Conservation (phyloP, 1,284 basidiomycete genomes). For the Cryptococcus hybrid region DNA sequence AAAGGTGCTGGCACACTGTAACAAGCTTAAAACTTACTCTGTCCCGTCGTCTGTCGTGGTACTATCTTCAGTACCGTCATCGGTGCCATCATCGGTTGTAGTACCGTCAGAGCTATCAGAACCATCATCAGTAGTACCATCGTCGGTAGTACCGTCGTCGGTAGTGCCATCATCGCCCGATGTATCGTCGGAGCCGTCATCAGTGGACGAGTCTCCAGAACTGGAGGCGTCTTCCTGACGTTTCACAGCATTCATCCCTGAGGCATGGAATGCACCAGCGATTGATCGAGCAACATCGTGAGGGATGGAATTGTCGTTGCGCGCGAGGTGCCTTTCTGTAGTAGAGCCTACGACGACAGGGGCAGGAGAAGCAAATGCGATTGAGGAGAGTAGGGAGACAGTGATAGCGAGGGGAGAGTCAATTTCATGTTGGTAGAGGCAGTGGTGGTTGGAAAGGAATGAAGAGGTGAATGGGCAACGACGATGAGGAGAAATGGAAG, state of each 20-base stretch:
- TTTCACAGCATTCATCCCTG: not conserved
- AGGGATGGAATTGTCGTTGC: not conserved
- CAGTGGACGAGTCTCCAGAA: not conserved
- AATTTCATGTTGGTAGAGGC: constrained; percentile 9
- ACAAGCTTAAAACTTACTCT: not conserved
- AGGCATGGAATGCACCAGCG: not conserved
- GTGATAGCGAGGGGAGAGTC: constrained; percentile 4
- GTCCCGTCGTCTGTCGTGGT: not conserved
- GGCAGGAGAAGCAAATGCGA: constrained; percentile 2
- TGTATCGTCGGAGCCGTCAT: not conserved
- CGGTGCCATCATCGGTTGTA: not conserved
- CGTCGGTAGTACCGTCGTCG: not conserved
- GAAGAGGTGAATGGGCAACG: not conserved
- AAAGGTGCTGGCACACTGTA: not conserved
- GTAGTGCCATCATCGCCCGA: not conserved
- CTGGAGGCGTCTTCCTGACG: not conserved
- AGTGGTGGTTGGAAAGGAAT: not conserved
- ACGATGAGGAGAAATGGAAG: not conserved
- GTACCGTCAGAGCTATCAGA: not conserved
- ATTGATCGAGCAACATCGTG: not conserved
- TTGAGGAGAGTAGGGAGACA: constrained; percentile 8
- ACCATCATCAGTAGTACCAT: not conserved
- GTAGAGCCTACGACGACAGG: not conserved
- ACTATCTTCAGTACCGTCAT: not conserved
- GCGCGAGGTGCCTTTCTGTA: not conserved